Percentiles rank a stretch among this genome's conserved stretches.
Conservation (phyloP, 352 stramenopile genomes). For the Phytophthora meadii region DNA sequence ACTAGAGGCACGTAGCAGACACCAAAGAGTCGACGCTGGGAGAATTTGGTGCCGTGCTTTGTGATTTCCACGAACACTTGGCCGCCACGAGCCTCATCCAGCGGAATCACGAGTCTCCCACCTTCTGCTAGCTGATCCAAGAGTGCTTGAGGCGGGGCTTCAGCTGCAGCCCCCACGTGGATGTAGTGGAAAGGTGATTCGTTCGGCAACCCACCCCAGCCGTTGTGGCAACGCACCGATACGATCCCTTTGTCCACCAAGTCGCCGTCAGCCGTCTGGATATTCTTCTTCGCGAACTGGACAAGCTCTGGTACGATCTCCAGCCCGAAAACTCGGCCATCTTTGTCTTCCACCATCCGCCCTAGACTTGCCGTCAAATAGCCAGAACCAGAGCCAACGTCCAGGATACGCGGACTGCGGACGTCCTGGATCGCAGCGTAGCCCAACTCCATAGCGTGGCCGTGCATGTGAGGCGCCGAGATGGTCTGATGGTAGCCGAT, state of each 20-base stretch:
- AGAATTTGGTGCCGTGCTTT: constrained; percentile 52
- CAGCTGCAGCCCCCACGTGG: constrained; percentile 95
- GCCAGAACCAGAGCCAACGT: constrained; percentile 95
- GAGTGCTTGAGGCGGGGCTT: constrained; percentile 83
- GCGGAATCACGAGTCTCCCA: constrained; percentile 92
- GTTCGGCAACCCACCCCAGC: constrained; percentile 92
- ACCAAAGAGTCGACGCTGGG: constrained; percentile 68
- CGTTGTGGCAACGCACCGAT: constrained; percentile 78
- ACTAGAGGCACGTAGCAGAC: constrained; percentile 88
- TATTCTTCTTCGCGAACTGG: constrained; percentile 89
- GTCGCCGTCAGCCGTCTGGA: constrained; percentile 81
- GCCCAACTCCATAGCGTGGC: constrained; percentile 78
- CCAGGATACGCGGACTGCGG: constrained; percentile 81
- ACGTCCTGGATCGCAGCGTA: constrained; percentile 55
- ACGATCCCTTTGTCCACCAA: constrained; percentile 78
- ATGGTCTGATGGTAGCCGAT: constrained; percentile 92
- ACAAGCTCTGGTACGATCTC: constrained; percentile 92
- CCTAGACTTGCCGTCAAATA: constrained; percentile 95
- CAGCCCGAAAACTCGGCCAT: constrained; percentile 88
- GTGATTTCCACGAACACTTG: constrained; percentile 87
- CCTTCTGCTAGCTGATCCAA: constrained; percentile 92
- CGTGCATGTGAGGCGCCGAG: constrained; percentile 93
- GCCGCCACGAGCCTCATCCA: constrained; percentile 80
- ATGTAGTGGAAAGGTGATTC: constrained; percentile 96
- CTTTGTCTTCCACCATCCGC: constrained; percentile 73